Evolutionary conservation across 768 basidiomycete genomes (phyloP), one percentile per base, ranked within the genome.

Genomic region (Suillus decipiens): DNA sequence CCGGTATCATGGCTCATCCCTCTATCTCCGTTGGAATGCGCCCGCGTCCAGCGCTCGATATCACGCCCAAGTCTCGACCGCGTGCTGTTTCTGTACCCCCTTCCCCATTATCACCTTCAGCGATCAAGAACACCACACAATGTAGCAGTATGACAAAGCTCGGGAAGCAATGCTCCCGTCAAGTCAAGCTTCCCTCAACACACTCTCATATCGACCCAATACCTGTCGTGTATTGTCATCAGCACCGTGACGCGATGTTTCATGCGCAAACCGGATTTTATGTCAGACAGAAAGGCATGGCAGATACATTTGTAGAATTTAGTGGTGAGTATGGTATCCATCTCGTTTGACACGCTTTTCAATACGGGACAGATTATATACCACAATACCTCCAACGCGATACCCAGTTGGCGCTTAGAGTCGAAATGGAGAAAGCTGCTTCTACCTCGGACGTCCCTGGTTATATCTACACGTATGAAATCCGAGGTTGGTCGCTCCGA

Each of bases 391-490:
- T 93, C 42, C 81, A 83, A 59, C 64, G 71, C 6, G 83, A 86
- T 60, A 90, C 91, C 34, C 86, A 87, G 68, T 78, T 82, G 36
- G 81, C 86, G 2, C 72, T 88, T 41, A 78, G 80, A 63, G 72
- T 72, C 33, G 83, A 84, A 70, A 88, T 88, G 85, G 79, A 80
- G 65, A 83, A 82, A 47, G 70, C 81, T 12, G 78, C 78, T 4
- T 84, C 89, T 5, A 62, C 69, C 3, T 81, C 83, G 10, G 92
- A 94, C 66, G 82, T 80, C 22, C 78, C 83, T 5, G 93, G 93
- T 0, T 93, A 90, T 68, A 93, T 95, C 57, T 95, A 95, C 67
- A 84, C 86, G 0, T 94, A 89, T 71, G 89, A 93, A 73, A 89
- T 94, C 62, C 81, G 86, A 72, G 89, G 90, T 90, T 71, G 51